phyloP scores from a whole-genome alignment of 2,329 filamentous ascomycete genomes.

The Clathrospora elynae region DNA sequence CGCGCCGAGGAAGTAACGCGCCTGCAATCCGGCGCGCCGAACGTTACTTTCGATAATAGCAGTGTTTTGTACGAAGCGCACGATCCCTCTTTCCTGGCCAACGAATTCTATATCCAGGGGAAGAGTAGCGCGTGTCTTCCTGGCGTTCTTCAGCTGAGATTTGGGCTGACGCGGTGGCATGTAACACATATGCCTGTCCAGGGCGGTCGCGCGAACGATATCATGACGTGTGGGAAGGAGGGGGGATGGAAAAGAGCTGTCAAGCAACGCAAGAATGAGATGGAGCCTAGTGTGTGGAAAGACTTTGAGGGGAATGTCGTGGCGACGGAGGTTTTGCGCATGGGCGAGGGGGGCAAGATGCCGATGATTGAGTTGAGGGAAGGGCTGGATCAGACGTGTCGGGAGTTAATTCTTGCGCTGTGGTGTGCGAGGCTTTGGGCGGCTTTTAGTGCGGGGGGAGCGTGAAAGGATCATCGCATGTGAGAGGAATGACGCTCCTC shows the following conservation, averaged over 20 bases:
- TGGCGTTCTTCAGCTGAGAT: constrained; percentile 27
- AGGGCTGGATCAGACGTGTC: constrained; percentile 29
- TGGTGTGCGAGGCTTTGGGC: constrained; percentile 35
- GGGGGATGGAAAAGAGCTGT: constrained; percentile 17
- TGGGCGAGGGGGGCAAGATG: constrained; percentile 21
- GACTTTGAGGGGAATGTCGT: constrained; percentile 26
- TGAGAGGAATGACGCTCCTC: too few relatives aligned
- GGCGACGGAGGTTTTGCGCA: constrained; percentile 28
- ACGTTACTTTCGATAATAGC: constrained; percentile 26
- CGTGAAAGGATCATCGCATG: background rate
- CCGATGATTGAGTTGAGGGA: constrained; percentile 29
- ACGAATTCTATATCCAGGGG: constrained; percentile 31
- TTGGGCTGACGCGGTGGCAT: constrained; percentile 25
- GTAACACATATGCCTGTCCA: constrained; percentile 21
- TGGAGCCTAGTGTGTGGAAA: constrained; percentile 29
- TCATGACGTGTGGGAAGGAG: constrained; percentile 31
- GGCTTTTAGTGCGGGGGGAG: constrained; percentile 28
- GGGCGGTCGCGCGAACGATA: constrained; percentile 17
- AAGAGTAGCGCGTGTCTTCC: constrained; percentile 21
- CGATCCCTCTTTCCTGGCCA: constrained; percentile 28
- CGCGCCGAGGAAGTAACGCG: constrained; percentile 25
- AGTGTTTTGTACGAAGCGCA: constrained; percentile 32
- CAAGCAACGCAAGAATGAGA: constrained; percentile 22
- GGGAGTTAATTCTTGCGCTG: constrained; percentile 30
- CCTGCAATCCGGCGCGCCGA: constrained; percentile 18